Evolutionary conservation across 169 alveolate genomes (phyloP).

Genomic region (Cyclospora cayetanensis): DNA sequence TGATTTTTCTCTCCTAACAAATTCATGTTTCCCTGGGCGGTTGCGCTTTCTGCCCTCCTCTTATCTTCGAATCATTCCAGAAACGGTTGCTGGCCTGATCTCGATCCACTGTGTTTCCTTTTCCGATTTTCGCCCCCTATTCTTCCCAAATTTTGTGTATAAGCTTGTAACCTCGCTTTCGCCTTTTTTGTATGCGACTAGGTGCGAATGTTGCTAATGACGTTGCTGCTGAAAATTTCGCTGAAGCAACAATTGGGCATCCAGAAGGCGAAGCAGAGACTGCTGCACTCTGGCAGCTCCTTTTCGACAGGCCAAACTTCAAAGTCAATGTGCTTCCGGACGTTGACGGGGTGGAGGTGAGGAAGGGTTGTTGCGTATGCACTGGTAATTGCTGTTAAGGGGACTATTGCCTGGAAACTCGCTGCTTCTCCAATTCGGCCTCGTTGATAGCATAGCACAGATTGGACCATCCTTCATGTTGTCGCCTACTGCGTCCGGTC

Average conservation of each 20-base stretch:
- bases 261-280: conserved; percentile 82
- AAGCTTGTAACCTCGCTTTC: too few relatives aligned
- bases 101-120: too few relatives aligned
- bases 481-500: background rate
- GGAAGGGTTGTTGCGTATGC: background rate
- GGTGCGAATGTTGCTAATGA: conserved; percentile 94
- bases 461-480: too few relatives aligned
- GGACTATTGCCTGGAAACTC: too few relatives aligned
- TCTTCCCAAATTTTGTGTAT: too few relatives aligned
- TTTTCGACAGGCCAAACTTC: conserved; percentile 92
- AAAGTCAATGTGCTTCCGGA: conserved; percentile 89
- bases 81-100: too few relatives aligned
- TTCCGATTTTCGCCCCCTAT: too few relatives aligned
- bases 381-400: too few relatives aligned
- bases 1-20: background rate
- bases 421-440: too few relatives aligned
- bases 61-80: background rate
- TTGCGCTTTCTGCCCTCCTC: background rate
- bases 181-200: conserved; percentile 74
- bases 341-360: conserved; percentile 91
- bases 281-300: conserved; percentile 76
- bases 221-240: conserved; percentile 92
- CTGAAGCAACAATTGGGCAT: conserved; percentile 95
- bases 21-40: background rate
- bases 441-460: too few relatives aligned